These are phyloP conservation scores for Panaeolus cyanescens DNA, from an alignment of 768 basidiomycete genomes.

Conservation along the genomic window DNA sequence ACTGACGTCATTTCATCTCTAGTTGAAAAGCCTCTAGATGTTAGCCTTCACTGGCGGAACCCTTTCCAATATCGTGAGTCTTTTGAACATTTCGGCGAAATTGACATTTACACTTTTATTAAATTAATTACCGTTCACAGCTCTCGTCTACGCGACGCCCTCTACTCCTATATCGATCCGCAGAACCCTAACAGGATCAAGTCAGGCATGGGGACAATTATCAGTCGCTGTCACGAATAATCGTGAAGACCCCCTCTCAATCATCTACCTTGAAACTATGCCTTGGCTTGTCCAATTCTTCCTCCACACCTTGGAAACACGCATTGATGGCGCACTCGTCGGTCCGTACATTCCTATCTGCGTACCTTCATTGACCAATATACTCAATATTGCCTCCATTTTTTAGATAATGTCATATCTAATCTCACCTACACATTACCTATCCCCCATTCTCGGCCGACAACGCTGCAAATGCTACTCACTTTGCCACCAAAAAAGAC, in stretches of 20 bases:
- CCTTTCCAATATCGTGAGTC: conserved; percentile 67
- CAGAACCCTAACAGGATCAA: conserved; percentile 72
- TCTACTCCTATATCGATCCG: conserved; percentile 60
- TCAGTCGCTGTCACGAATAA: conserved; percentile 68
- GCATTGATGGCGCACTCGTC: conserved; percentile 45
- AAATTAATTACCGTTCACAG: conserved; percentile 14
- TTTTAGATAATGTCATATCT: conserved; percentile 61
- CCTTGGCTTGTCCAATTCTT: conserved; percentile 92
- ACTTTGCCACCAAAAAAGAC: conserved; percentile 69
- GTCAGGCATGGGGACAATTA: conserved; percentile 77
- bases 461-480: conserved; percentile 73
- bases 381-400: conserved; percentile 10
- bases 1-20: not conserved
- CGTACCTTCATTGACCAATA: not conserved
- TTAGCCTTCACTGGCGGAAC: conserved; percentile 57
- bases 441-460: conserved; percentile 70
- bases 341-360: conserved; percentile 36
- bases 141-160: conserved; percentile 36
- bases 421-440: conserved; percentile 70
- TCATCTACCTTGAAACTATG: conserved; percentile 87
- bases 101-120: not conserved
- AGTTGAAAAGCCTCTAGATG: conserved; percentile 52
- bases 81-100: not conserved
- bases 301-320: conserved; percentile 71
- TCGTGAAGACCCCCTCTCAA: conserved; percentile 38